phyloP scores from a whole-genome alignment of 1,284 basidiomycete species.

The Naganishia albida region DNA sequence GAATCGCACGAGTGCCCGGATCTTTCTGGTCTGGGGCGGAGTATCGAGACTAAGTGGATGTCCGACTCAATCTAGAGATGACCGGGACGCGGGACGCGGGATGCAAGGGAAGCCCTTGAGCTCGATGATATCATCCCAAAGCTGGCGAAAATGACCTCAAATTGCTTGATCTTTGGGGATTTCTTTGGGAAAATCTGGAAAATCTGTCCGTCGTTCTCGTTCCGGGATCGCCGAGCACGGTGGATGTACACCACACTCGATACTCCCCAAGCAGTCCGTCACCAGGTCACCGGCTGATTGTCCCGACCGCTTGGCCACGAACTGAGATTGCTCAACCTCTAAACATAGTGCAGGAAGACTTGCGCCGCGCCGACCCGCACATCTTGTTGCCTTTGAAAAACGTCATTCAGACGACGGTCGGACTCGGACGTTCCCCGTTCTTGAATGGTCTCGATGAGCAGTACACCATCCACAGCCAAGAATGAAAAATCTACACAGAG shows the following conservation, averaged over 20 bases:
- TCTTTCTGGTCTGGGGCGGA: too few species aligned
- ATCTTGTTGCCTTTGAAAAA: background rate
- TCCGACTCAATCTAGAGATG: background rate
- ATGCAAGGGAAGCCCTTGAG: background rate
- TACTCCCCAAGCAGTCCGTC: background rate
- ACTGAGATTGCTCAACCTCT: background rate
- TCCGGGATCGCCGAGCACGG: background rate
- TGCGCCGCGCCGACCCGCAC: background rate
- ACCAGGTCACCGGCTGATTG: too few species aligned
- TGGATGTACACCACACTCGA: background rate
- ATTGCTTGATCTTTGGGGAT: background rate
- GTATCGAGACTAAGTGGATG: too few species aligned
- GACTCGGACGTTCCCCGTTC: background rate
- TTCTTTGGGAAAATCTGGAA: too few species aligned
- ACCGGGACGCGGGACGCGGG: background rate
- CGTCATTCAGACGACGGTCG: background rate
- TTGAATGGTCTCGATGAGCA: conserved; percentile 23
- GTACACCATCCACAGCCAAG: conserved; percentile 2
- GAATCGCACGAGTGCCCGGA: background rate
- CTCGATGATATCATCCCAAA: conserved; percentile 9
- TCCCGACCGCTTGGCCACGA: background rate
- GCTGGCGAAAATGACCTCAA: background rate
- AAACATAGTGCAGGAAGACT: background rate
- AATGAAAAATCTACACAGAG: conserved; percentile 7
- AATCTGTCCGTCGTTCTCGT: too few species aligned